Evolutionary conservation across 106 monocot species (phyloP).

Genomic region (Dioscorea zingiberensis): DNA sequence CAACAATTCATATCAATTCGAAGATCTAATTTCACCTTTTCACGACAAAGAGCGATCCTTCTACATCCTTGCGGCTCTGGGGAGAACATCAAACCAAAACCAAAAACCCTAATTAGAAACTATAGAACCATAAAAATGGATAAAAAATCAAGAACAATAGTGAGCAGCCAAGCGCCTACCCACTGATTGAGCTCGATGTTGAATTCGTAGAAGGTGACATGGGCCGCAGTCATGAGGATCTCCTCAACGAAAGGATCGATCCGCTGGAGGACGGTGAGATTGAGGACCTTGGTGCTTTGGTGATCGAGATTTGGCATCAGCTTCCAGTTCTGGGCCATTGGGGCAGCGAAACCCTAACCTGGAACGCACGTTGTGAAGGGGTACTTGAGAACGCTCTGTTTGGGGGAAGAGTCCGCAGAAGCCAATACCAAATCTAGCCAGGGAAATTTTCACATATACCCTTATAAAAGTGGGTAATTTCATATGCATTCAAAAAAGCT

Average conservation of each 20-base stretch:
- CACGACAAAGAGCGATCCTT: slow-evolving; percentile 89
- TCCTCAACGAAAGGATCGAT: slow-evolving; percentile 89
- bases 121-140: neutral
- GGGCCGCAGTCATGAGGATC: slow-evolving; percentile 83
- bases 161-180: slow-evolving; percentile 27
- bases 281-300: slow-evolving; percentile 63
- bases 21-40: slow-evolving; percentile 52
- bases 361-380: too few relatives aligned
- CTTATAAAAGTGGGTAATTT: too few relatives aligned
- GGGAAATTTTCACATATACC: too few relatives aligned
- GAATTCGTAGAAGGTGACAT: slow-evolving; percentile 93
- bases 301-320: neutral
- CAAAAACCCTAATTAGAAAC: neutral
- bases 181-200: slow-evolving; percentile 88
- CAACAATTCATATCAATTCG: neutral
- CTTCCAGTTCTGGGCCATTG: neutral
- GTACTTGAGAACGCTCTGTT: too few relatives aligned
- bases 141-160: neutral
- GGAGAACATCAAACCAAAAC: neutral
- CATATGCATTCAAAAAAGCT: too few relatives aligned
- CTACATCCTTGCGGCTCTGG: slow-evolving; percentile 92
- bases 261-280: slow-evolving; percentile 89
- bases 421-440: too few relatives aligned
- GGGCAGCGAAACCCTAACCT: neutral
- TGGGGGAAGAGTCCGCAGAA: too few relatives aligned